Evolutionary conservation across 2,329 filamentous ascomycete genomes (phyloP).

Genomic region (Trichoderma aggressivum): DNA sequence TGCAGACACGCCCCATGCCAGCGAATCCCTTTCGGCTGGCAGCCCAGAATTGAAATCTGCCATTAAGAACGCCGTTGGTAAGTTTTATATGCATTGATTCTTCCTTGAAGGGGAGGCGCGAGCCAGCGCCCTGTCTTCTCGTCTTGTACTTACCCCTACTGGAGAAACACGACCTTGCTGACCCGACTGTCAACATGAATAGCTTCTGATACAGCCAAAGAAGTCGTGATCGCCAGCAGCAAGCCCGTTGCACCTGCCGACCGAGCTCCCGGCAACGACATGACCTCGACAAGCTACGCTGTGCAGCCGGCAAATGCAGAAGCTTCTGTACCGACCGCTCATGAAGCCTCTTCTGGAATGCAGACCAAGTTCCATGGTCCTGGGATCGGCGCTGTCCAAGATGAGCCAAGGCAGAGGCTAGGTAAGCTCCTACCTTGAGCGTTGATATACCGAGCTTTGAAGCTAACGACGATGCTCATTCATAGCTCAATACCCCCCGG

Average conservation of each 20-base stretch:
- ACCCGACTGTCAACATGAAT: neutral
- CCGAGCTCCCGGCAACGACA: neutral
- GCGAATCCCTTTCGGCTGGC: slow-evolving; percentile 5
- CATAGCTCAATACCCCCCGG: slow-evolving; percentile 6
- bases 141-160: neutral
- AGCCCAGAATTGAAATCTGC: neutral
- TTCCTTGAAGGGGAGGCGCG: neutral
- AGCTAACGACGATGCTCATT: neutral
- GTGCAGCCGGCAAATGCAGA: slow-evolving; percentile 4
- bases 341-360: slow-evolving; percentile 18
- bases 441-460: neutral
- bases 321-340: neutral
- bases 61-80: slow-evolving; percentile 3
- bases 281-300: neutral
- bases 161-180: neutral
- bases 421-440: slow-evolving; percentile 17
- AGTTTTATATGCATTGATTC: neutral
- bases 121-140: neutral
- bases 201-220: slow-evolving; percentile 1
- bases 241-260: neutral
- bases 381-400: slow-evolving; percentile 4
- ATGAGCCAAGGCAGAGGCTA: slow-evolving; percentile 15
- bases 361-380: neutral
- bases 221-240: neutral
- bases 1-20: neutral